Evolutionary conservation across 2,329 filamentous ascomycete genomes (phyloP).

Genomic region (Fusarium sp.): DNA sequence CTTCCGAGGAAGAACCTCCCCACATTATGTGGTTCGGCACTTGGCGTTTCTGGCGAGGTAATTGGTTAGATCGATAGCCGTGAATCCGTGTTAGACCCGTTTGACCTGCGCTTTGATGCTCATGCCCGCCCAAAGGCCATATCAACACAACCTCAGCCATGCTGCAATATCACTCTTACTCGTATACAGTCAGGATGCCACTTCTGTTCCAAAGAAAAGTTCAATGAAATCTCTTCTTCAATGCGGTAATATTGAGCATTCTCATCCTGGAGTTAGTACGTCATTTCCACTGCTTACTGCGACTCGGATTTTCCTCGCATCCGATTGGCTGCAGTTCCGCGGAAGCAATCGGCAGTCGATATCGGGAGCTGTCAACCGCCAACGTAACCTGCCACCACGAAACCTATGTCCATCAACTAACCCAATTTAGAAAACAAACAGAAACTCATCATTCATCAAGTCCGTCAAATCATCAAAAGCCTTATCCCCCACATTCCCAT

Average conservation of each 20-base stretch:
- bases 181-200: no score
- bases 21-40: background rate
- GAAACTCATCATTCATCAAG: slow-evolving; percentile 39
- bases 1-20: slow-evolving; percentile 18
- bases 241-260: background rate
- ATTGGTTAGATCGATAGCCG: background rate
- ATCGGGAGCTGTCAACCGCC: no score
- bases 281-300: background rate
- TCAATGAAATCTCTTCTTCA: background rate
- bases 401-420: no score
- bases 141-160: background rate
- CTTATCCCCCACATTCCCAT: slow-evolving; percentile 14
- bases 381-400: no score
- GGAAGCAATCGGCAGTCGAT: no score
- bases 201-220: no score
- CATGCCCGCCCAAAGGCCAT: background rate
- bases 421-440: slow-evolving; percentile 26
- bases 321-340: slow-evolving; percentile 26
- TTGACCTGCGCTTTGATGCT: accelerated
- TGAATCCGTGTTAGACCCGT: background rate
- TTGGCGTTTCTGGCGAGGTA: accelerated
- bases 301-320: background rate
- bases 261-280: background rate
- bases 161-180: no score
- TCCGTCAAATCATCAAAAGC: slow-evolving; percentile 36